A percentile compares a stretch with the other conserved stretches of the same genome.
These are phyloP conservation scores for Leccinum ochraceum DNA, from an alignment of 768 basidiomycete genomes.

Conservation along the genomic window DNA sequence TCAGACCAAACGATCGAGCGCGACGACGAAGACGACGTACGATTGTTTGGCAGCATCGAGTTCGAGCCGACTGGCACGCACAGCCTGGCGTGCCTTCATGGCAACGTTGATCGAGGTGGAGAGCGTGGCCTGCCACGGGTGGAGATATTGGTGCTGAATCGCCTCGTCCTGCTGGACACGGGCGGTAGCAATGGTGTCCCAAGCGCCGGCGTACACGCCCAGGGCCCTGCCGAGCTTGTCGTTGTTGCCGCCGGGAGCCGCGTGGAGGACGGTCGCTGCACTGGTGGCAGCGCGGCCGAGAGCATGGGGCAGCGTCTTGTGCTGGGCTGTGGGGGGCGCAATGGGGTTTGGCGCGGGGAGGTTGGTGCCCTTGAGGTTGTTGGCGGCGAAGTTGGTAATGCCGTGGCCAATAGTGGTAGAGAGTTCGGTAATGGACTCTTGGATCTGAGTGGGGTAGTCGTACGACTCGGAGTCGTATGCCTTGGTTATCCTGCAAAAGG, in stretches of 20 bases:
- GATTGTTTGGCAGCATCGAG: slow-evolving; percentile 88
- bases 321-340: slow-evolving; percentile 58
- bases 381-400: slow-evolving; percentile 82
- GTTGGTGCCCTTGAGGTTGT: slow-evolving; percentile 86
- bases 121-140: slow-evolving; percentile 87
- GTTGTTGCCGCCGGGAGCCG: slow-evolving; percentile 46
- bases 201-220: slow-evolving; percentile 74
- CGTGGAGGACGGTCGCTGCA: slow-evolving; percentile 52
- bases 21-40: slow-evolving; percentile 42
- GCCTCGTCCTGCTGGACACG: slow-evolving; percentile 77
- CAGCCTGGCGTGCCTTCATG: slow-evolving; percentile 88
- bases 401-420: slow-evolving; percentile 70
- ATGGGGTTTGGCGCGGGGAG: slow-evolving; percentile 69
- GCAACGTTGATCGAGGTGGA: slow-evolving; percentile 83
- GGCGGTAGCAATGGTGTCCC: slow-evolving; percentile 81
- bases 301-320: slow-evolving; percentile 98
- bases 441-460: slow-evolving; percentile 88
- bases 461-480: slow-evolving; percentile 89
- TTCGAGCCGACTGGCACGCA: slow-evolving; percentile 77
- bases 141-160: slow-evolving; percentile 68
- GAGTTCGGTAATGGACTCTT: slow-evolving; percentile 77
- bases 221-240: slow-evolving; percentile 80
- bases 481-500: slow-evolving; percentile 64
- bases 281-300: slow-evolving; percentile 77
- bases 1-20: slow-evolving; percentile 1